Percentiles rank a stretch among this genome's conserved stretches.
These are phyloP conservation scores for Corylus americana DNA, from an alignment of 306 rosid species.

Conservation along the genomic window DNA sequence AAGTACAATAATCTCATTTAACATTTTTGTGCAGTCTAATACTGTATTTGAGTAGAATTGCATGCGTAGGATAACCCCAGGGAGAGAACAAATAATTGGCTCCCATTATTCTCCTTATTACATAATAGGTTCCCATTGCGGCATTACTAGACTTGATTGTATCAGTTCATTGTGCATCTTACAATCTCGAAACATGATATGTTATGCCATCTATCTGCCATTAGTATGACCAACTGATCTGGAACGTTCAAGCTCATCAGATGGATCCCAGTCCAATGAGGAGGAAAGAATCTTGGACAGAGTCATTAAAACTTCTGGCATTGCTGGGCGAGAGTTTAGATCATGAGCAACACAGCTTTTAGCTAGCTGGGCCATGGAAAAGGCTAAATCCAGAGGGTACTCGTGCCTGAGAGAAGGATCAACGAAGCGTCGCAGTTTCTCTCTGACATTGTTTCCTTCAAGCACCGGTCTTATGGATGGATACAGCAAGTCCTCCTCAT, in stretches of 20 bases:
- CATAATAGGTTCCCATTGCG: neutral
- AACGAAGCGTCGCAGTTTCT: conserved; percentile 55
- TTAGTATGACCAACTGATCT: conserved; percentile 35
- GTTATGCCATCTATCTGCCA: conserved; percentile 28
- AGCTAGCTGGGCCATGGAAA: conserved; percentile 64
- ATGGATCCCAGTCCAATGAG: conserved; percentile 68
- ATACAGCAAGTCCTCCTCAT: conserved; percentile 29
- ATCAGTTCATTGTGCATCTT: neutral
- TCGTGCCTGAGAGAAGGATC: conserved; percentile 48
- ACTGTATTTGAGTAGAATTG: neutral
- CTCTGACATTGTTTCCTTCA: conserved; percentile 59
- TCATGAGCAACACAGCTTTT: conserved; percentile 51
- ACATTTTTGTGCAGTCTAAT: neutral
- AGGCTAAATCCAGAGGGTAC: conserved; percentile 69
- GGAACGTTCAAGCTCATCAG: conserved; percentile 51
- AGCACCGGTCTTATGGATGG: conserved; percentile 32
- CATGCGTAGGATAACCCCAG: neutral
- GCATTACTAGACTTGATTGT: neutral
- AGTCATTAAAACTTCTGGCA: conserved; percentile 47
- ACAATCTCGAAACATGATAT: neutral
- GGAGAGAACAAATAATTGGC: neutral
- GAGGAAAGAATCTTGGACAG: conserved; percentile 69
- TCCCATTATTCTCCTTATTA: neutral
- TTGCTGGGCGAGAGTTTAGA: conserved; percentile 51
- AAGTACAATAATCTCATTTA: neutral